A percentile compares a stretch with the other conserved stretches of the same genome.
Evolutionary conservation across 78 protist species (phyloP).

Genomic region (Speleostelium caveatum): DNA sequence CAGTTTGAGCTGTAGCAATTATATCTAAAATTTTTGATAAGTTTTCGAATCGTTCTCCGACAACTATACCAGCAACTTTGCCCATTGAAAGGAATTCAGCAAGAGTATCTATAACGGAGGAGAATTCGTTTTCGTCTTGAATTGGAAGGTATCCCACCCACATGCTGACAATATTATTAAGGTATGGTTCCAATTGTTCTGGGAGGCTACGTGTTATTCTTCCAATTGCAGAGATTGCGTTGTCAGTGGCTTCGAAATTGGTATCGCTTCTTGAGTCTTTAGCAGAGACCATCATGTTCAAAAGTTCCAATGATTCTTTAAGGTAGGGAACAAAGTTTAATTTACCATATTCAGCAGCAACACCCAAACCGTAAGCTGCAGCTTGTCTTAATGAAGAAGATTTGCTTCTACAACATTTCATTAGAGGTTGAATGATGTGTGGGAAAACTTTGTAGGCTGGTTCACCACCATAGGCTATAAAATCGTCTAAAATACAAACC

Average conservation of each 20-base stretch:
- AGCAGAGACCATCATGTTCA: not conserved
- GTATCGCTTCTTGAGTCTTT: not conserved
- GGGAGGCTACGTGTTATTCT: constrained; percentile 36
- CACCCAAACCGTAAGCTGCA: constrained; percentile 90
- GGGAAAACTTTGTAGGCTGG: constrained; percentile 35
- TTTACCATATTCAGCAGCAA: constrained; percentile 82
- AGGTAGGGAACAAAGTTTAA: constrained; percentile 29
- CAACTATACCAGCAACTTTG: too few relatives aligned
- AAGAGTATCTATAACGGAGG: too few relatives aligned
- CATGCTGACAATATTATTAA: not conserved
- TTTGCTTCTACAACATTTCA: not conserved
- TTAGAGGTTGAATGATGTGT: constrained; percentile 36
- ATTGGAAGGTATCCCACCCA: constrained; percentile 13
- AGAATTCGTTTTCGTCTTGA: constrained; percentile 26
- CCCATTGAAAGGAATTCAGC: too few relatives aligned
- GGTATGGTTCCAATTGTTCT: not conserved
- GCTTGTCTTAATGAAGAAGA: constrained; percentile 84
- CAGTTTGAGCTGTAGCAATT: too few relatives aligned
- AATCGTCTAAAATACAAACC: constrained; percentile 90
- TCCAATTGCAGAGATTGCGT: constrained; percentile 88
- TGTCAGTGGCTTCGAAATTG: constrained; percentile 57
- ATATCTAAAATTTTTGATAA: too few relatives aligned
- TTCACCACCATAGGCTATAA: constrained; percentile 78
- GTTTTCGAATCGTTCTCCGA: too few relatives aligned
- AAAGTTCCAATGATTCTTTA: constrained; percentile 12